Percentiles rank a stretch among this genome's conserved stretches.
phyloP scores from a whole-genome alignment of 2,329 filamentous ascomycete genomes.

The Verticillium dahliae region DNA sequence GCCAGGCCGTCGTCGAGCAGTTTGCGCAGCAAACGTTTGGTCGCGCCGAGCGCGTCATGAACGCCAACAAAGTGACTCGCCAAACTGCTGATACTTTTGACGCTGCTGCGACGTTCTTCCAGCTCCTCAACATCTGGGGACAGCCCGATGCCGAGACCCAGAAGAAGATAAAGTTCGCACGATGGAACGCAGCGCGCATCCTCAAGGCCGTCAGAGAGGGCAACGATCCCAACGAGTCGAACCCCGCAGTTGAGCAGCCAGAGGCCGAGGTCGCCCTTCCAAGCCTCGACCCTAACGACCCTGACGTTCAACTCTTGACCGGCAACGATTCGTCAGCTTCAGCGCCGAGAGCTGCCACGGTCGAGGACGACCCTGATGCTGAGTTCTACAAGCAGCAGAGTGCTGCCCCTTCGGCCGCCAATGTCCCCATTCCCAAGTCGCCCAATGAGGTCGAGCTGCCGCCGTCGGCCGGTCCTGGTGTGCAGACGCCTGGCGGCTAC shows the following conservation, averaged over 20 bases:
- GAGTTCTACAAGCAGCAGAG: constrained; percentile 15
- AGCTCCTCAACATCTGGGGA: constrained; percentile 81
- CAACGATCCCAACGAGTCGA: constrained; percentile 85
- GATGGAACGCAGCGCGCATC: constrained; percentile 91
- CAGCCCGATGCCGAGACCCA: constrained; percentile 65
- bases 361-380: constrained; percentile 47
- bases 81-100: constrained; percentile 93
- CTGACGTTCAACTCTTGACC: constrained; percentile 51
- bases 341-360: constrained; percentile 32
- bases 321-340: constrained; percentile 16
- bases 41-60: constrained; percentile 74
- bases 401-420: constrained; percentile 17
- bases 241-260: constrained; percentile 59
- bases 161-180: constrained; percentile 91
- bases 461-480: constrained; percentile 4
- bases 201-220: constrained; percentile 85
- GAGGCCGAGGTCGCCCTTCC: constrained; percentile 36
- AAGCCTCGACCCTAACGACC: constrained; percentile 55
- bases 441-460: constrained; percentile 11
- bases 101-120: constrained; percentile 86
- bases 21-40: constrained; percentile 87
- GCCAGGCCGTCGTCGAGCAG: constrained; percentile 88
- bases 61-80: constrained; percentile 70
- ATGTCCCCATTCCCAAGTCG: constrained; percentile 14
- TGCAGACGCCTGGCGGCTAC: constrained; percentile 17